Evolutionary conservation across 495 filamentous ascomycete genomes (phyloP).

Genomic region (Platismatia glauca): DNA sequence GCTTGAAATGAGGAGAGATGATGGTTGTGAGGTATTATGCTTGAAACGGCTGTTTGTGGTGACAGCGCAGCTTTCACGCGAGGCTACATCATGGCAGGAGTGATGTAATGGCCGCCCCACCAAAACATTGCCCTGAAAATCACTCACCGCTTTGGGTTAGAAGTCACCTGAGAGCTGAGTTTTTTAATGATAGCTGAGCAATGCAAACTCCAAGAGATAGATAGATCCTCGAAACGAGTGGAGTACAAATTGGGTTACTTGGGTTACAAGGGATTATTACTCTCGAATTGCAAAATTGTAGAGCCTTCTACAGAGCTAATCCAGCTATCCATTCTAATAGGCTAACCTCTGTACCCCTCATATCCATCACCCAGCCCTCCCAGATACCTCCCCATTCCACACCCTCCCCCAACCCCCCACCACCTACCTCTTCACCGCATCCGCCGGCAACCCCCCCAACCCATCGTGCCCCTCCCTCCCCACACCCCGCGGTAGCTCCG

Average conservation of each 20-base stretch:
- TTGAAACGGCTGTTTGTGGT: not conserved
- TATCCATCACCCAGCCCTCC: not conserved
- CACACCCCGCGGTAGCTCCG: conserved; percentile 33
- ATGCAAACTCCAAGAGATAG: not conserved
- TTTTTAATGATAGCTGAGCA: not conserved
- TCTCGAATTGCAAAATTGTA: not conserved
- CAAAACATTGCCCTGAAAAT: conserved; percentile 14
- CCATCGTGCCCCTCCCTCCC: conserved; percentile 49
- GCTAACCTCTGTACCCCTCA: not conserved
- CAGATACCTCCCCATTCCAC: not conserved
- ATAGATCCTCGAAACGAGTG: not conserved
- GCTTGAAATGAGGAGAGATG: not conserved
- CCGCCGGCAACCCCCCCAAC: conserved; percentile 41
- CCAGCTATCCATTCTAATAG: not conserved
- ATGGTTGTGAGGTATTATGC: not conserved
- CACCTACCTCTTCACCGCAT: conserved; percentile 35
- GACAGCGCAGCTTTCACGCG: conserved; percentile 1
- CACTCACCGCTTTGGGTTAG: not conserved
- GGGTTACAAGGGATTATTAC: too few species aligned
- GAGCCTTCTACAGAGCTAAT: not conserved
- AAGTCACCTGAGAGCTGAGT: not conserved
- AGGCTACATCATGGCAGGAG: conserved; percentile 10
- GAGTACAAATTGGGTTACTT: not conserved
- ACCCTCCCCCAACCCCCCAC: not conserved
- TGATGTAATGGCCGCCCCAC: conserved; percentile 14